phyloP scores from a whole-genome alignment of 768 basidiomycete species.

The Podaxis sp. region DNA sequence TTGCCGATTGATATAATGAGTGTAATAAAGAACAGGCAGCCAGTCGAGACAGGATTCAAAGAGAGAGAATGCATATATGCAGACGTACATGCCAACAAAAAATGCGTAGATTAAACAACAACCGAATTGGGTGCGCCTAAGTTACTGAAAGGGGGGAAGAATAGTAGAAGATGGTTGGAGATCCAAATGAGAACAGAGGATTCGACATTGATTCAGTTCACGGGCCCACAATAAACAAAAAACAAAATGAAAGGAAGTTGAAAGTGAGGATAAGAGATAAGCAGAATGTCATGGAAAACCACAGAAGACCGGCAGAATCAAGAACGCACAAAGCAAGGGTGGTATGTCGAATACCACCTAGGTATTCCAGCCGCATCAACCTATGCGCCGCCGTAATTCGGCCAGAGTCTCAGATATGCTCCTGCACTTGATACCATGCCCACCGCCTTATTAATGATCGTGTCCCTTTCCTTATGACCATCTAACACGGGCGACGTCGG shows the following conservation, averaged over 20 bases:
- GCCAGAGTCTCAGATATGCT: conserved; percentile 65
- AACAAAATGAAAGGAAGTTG: not conserved
- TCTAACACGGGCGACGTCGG: conserved; percentile 17
- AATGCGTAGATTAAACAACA: conserved; percentile 2
- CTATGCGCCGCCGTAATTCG: conserved; percentile 3
- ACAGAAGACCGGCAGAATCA: not conserved
- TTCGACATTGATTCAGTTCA: not conserved
- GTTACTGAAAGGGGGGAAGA: not conserved
- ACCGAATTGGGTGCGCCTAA: not conserved
- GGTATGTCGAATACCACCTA: not conserved
- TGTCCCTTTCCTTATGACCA: conserved; percentile 21
- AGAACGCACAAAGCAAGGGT: not conserved
- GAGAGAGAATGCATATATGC: not conserved
- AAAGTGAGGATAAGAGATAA: not conserved
- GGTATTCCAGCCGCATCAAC: not conserved
- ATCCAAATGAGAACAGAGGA: not conserved
- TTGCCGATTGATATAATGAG: not conserved
- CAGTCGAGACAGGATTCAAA: not conserved
- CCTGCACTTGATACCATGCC: conserved; percentile 81
- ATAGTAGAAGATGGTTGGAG: not conserved
- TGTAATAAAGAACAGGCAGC: not conserved
- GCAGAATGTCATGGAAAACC: not conserved
- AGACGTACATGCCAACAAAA: not conserved
- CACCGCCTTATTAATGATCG: conserved; percentile 54
- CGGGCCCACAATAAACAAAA: not conserved